Base-by-base conservation (phyloP, 495 filamentous ascomycete species). In the Endocarpon pusillum region DNA sequence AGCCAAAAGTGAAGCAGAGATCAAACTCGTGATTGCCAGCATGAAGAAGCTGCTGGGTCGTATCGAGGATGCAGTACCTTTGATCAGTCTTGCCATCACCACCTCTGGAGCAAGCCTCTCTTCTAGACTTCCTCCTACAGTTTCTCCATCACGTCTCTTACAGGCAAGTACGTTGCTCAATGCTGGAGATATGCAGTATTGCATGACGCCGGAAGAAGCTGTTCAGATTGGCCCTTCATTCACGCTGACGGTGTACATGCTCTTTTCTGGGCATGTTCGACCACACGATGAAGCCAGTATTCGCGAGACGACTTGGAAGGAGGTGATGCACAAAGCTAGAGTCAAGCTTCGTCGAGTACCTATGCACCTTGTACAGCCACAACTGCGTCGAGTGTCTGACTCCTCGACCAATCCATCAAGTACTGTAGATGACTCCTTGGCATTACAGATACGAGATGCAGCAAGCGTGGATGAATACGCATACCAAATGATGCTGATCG, bases 91-190 rank as follows among this genome's bases (percentile, higher is more conserved):
- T 14, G 92, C 91, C 21, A 93, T 99, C 45, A 87, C 85, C 2
- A 91, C 89, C 4, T 96, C 91, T 3, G 91, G 91, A 0, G 84
- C 82, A 16, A 87, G 69, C 40, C 54, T 93, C 30, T 83, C 81
- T 1, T 78, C 82, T 0, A 73, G 67, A 21, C 58, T 93, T 26
- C 81, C 81, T 4, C 60, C 78, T 1, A 82, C 81, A 3, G 77
- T 96, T 16, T 96, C 91, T 6, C 83, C 87, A 3, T 94, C 87
- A 5, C 69, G 91, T 17, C 53, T 99, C 33, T 57, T 99, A 32
- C 91, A 99, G 54, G 89, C 89, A 15, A 94, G 87, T 45, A 85
- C 83, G 17, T 81, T 94, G 39, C 67, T 99, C 21, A 91, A 75
- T 22, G 75, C 79, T 32, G 86, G 84, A 3, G 91, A 96, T 54